Base-by-base conservation (phyloP, 1,284 basidiomycete species). In the Vanrija humicola region DNA sequence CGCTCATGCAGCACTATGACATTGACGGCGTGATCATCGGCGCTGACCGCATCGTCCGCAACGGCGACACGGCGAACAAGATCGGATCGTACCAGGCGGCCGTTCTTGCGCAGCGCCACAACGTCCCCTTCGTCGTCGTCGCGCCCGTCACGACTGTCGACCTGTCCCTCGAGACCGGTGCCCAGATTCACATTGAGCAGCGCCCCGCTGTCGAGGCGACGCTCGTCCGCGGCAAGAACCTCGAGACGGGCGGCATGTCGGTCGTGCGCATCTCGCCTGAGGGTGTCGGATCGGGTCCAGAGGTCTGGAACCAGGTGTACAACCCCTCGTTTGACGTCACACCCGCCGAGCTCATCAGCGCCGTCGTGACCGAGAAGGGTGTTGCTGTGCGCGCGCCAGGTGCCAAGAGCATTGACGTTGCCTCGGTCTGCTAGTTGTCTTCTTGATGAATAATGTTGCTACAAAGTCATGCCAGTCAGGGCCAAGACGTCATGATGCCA, bases 21-120 rank as follows among this genome's bases (percentile, higher is more conserved):
- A 88, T 95, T 48, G 88, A 94, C 68, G 90, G 86, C n/a, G 85
- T 95, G 48, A 87, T 80, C 16, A 89, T 92, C 29, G 90, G 89
- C 28, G 89, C 89, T 5, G 88, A 91, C 74, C 82, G 91, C 53
- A 86, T 96, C 63, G 89, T 90, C 5, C 81, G 79, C 66, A 95
- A 96, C 66, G 92, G 92, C 3, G 92, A 95, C 75, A 94, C 92
- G 0, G 91, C 91, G 19, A 95, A 95, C 81, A 95, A 95, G 85
- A 86, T 93, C 64, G 89, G 90, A 40, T 93, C 90, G 2, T 93
- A 92, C 77, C 90, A 93, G 66, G 89, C 90, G 9, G 90, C 90
- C 8, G 89, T 92, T 15, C 80, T 93, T 18, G 90, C 90, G 1
- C 86, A 87, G 47, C 82, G 88, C 34, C 90, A 93, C 75, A 82